A percentile compares a stretch with the other conserved stretches of the same genome.
These are phyloP conservation scores for Biancaea sappan DNA, from an alignment of 306 rosid genomes.

Conservation along the genomic window DNA sequence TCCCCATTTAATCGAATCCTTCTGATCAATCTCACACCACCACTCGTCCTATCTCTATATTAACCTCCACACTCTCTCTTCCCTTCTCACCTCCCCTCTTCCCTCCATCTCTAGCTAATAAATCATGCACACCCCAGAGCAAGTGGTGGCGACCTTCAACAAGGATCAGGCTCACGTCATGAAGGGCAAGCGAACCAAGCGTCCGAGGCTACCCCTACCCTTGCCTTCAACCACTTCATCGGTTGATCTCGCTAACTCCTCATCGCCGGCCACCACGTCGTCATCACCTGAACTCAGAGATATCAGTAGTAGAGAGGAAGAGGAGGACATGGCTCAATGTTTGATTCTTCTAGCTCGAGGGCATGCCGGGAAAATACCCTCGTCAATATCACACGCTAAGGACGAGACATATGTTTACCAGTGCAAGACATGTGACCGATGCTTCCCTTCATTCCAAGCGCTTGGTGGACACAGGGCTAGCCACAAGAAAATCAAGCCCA, in stretches of 20 bases:
- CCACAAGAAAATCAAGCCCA: slow-evolving; percentile 65
- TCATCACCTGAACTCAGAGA: slow-evolving; percentile 34
- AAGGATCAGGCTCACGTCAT: slow-evolving; percentile 42
- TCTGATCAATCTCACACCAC: slow-evolving; percentile 38
- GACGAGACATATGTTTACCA: slow-evolving; percentile 37
- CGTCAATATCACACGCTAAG: no score
- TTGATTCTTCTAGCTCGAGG: slow-evolving; percentile 82
- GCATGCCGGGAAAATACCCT: no score
- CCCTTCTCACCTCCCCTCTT: background rate
- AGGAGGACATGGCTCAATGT: slow-evolving; percentile 85
- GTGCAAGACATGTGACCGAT: slow-evolving; percentile 82
- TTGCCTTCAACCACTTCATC: slow-evolving; percentile 4
- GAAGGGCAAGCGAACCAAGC: slow-evolving; percentile 79
- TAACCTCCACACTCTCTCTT: slow-evolving; percentile 37
- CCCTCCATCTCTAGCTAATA: background rate
- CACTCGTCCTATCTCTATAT: slow-evolving; percentile 22
- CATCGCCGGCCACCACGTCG: slow-evolving; percentile 22
- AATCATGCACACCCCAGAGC: slow-evolving; percentile 43
- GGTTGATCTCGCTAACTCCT: slow-evolving; percentile 16
- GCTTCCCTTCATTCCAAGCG: slow-evolving; percentile 86
- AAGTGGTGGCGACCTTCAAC: slow-evolving; percentile 19
- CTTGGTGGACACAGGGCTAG: slow-evolving; percentile 95
- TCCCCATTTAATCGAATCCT: background rate
- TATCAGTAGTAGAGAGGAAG: slow-evolving; percentile 25
- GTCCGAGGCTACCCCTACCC: slow-evolving; percentile 31